Conservation (phyloP, 2,329 filamentous ascomycete species). For the Fonsecaea multimorphosa region DNA sequence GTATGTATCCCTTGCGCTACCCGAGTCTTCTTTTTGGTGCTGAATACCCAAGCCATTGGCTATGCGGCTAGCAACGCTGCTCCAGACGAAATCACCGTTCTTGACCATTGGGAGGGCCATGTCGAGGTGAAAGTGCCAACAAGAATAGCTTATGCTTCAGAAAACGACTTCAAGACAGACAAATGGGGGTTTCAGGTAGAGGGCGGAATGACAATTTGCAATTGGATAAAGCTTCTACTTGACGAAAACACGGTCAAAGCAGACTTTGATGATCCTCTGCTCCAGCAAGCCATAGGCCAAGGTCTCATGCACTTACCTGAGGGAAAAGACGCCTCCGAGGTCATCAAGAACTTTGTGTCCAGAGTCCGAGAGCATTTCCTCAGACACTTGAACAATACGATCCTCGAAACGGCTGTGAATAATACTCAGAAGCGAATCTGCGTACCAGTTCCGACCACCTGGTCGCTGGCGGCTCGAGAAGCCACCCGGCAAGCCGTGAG, state of each 20-base stretch:
- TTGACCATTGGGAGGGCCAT: conserved; percentile 2
- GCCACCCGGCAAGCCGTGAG: not conserved
- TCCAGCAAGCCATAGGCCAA: conserved; percentile 2
- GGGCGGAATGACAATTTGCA: not conserved
- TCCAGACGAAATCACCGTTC: conserved; percentile 1
- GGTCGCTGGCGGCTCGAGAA: not conserved
- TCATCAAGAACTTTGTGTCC: conserved; percentile 4
- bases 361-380: not conserved
- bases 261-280: conserved; percentile 4
- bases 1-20: not conserved
- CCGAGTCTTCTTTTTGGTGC: not conserved
- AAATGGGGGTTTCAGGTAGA: conserved; percentile 9
- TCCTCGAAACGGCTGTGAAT: not conserved
- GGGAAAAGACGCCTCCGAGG: conserved; percentile 1
- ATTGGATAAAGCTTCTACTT: conserved; percentile 4
- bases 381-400: not conserved
- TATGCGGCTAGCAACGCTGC: not conserved
- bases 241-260: conserved; percentile 9
- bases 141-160: conserved; percentile 5
- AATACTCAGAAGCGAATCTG: not conserved
- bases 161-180: conserved; percentile 5
- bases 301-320: conserved; percentile 8
- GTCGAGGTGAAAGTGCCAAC: conserved; percentile 11
- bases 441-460: conserved; percentile 3
- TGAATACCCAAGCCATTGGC: not conserved